Conservation (phyloP, 2,329 filamentous ascomycete genomes). For the Monascus ruber region DNA sequence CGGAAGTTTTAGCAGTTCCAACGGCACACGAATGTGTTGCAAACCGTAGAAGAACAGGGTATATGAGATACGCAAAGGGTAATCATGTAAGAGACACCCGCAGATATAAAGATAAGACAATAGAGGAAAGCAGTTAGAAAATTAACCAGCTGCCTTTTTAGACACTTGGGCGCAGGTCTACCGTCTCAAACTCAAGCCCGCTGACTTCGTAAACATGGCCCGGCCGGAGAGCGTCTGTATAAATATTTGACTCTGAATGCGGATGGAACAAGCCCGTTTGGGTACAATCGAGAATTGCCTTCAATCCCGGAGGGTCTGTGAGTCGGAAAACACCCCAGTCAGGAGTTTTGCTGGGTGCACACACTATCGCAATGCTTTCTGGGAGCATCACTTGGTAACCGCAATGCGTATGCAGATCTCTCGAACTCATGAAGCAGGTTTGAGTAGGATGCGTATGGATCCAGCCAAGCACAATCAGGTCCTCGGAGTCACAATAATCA, state of each 20-base stretch:
- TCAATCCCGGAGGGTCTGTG: conserved; percentile 82
- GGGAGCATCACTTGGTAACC: conserved; percentile 95
- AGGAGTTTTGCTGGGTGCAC: conserved; percentile 62
- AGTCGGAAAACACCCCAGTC: conserved; percentile 88
- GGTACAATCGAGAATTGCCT: conserved; percentile 69
- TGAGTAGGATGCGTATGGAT: conserved; percentile 97
- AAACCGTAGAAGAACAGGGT: neutral
- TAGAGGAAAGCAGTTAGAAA: conserved; percentile 1
- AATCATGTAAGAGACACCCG: no score
- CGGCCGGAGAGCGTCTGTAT: conserved; percentile 60
- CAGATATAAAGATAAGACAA: no score
- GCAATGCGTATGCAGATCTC: conserved; percentile 85
- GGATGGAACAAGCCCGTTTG: conserved; percentile 77
- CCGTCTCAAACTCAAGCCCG: conserved; percentile 55
- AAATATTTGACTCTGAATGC: conserved; percentile 58
- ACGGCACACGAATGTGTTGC: no score
- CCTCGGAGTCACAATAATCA: conserved; percentile 76
- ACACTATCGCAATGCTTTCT: conserved; percentile 94
- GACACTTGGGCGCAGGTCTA: conserved; percentile 43
- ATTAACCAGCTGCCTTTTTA: neutral
- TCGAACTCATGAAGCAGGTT: conserved; percentile 93
- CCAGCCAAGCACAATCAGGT: conserved; percentile 83
- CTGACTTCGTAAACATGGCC: conserved; percentile 61
- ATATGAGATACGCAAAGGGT: neutral
- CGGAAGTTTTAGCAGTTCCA: no score